Percentiles rank a stretch among this genome's conserved stretches.
These are phyloP conservation scores for Carex littledalei DNA, from an alignment of 176 grass and related monocot genomes.

Conservation along the genomic window DNA sequence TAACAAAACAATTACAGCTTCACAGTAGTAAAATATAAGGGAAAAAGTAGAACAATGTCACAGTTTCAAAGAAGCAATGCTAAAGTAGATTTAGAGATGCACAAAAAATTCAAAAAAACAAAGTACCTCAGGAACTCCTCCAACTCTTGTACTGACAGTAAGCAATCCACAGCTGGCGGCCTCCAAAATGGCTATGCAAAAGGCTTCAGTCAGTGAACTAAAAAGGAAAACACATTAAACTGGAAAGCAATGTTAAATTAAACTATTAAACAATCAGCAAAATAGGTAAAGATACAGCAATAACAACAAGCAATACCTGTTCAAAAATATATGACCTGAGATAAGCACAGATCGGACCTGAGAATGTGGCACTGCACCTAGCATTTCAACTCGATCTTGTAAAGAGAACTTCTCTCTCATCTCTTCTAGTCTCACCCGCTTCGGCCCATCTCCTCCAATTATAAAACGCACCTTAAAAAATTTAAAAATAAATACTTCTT, in stretches of 20 bases:
- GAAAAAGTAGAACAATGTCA: not conserved
- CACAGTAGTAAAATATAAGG: not conserved
- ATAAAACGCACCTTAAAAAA: slow-evolving; percentile 68
- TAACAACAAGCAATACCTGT: slow-evolving; percentile 43
- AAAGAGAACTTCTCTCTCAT: slow-evolving; percentile 97
- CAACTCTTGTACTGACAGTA: slow-evolving; percentile 94
- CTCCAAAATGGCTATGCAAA: slow-evolving; percentile 98
- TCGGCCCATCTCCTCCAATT: slow-evolving; percentile 94
- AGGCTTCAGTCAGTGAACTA: slow-evolving; percentile 97
- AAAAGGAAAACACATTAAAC: slow-evolving; percentile 15
- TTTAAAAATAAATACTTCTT: slow-evolving; percentile 11
- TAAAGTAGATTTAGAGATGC: slow-evolving; percentile 4
- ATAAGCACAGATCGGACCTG: slow-evolving; percentile 91
- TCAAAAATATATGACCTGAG: slow-evolving; percentile 93
- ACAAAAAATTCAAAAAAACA: slow-evolving; percentile 4
- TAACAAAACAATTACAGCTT: not conserved
- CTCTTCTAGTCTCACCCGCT: slow-evolving; percentile 87
- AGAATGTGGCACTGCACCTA: slow-evolving; percentile 93
- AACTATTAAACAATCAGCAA: not conserved
- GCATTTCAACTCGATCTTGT: slow-evolving; percentile 94
- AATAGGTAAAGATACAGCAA: slow-evolving; percentile 1
- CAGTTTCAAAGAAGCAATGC: not conserved
- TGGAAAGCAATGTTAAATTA: not conserved
- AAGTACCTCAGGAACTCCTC: slow-evolving; percentile 83
- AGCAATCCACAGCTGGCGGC: slow-evolving; percentile 92